Conservation (phyloP, 176 grass and related monocot genomes). For the Microstegium vimineum region DNA sequence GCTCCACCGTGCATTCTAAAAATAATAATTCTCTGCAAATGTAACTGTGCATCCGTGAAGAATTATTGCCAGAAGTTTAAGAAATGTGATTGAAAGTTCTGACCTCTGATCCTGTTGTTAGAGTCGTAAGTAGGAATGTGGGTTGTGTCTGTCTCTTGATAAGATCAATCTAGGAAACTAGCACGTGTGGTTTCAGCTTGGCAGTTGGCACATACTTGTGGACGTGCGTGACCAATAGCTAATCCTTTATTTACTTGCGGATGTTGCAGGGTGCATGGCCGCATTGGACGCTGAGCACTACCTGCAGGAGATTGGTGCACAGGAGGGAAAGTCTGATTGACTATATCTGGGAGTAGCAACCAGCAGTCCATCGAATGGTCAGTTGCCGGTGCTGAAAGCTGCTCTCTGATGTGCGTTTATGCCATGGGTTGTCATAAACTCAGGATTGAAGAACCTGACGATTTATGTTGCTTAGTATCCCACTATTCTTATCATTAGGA, state of each 20-base stretch:
- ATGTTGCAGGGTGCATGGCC: conserved; percentile 76
- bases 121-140: neutral
- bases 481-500: neutral
- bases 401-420: conserved; percentile 34
- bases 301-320: conserved; percentile 70
- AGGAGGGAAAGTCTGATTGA: conserved; percentile 71
- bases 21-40: neutral
- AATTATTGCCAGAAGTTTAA: neutral
- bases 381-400: conserved; percentile 23
- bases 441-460: neutral
- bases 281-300: conserved; percentile 94
- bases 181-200: neutral
- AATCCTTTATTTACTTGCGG: neutral
- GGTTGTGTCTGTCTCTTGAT: neutral
- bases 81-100: neutral
- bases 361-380: neutral
- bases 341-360: conserved; percentile 15
- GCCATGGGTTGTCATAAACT: neutral
- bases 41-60: neutral
- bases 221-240: neutral
- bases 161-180: neutral
- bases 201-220: neutral
- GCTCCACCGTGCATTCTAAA: neutral
- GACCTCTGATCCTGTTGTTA: neutral
- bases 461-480: neutral